Evolutionary conservation across 2,329 filamentous ascomycete species (phyloP).

Genomic region (Trichoderma sp.): DNA sequence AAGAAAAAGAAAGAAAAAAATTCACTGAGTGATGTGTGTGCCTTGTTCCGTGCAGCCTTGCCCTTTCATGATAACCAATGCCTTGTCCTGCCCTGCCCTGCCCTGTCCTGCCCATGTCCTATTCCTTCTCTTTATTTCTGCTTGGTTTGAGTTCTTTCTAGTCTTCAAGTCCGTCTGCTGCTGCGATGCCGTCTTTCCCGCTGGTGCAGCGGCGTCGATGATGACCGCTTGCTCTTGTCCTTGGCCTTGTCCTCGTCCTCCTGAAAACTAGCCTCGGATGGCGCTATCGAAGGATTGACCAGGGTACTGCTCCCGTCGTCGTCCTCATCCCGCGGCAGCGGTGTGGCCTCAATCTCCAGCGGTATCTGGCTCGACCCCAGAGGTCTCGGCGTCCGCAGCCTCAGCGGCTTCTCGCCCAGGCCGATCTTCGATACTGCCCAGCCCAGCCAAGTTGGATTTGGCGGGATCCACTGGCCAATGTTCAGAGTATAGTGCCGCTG

Average conservation of each 20-base stretch:
- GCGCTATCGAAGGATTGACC: conserved; percentile 19
- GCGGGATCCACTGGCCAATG: conserved; percentile 39
- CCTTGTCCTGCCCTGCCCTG: not conserved
- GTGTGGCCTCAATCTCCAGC: conserved; percentile 3
- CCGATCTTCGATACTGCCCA: conserved; percentile 35
- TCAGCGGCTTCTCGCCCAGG: conserved; percentile 30
- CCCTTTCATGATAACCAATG: not conserved
- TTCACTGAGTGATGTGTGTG: not conserved
- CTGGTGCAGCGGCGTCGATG: conserved; percentile 11
- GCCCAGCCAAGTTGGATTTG: conserved; percentile 33
- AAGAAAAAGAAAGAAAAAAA: not conserved
- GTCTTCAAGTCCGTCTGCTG: conserved; percentile 5
- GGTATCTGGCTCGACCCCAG: conserved; percentile 32
- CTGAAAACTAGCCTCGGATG: conserved; percentile 5
- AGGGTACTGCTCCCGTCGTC: conserved; percentile 23
- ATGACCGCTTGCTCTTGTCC: not conserved
- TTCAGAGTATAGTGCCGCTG: conserved; percentile 37
- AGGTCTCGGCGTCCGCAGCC: conserved; percentile 31
- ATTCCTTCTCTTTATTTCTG: not conserved
- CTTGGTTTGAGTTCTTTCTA: not conserved
- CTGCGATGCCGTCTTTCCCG: conserved; percentile 21
- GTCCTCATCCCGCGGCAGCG: not conserved
- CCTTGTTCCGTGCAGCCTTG: not conserved
- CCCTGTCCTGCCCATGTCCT: not conserved
- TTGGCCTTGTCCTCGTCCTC: not conserved